Conservation (phyloP, 2,329 filamentous ascomycete species). For the Cladophialophora immunda region DNA sequence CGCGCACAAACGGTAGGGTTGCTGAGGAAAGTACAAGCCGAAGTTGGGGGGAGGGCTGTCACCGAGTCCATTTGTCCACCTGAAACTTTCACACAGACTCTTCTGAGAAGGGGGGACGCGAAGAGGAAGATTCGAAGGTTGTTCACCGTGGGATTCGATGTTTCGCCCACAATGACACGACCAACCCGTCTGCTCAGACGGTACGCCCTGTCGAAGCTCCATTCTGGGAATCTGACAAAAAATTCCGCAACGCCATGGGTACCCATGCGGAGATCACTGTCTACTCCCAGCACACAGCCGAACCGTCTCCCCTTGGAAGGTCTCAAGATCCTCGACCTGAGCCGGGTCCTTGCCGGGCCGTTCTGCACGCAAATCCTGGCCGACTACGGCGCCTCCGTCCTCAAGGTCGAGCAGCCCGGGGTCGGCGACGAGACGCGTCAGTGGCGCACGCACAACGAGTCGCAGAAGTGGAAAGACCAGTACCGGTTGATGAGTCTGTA, state of each 20-base stretch:
- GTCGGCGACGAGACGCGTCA: constrained; percentile 38
- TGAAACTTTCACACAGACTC: background rate
- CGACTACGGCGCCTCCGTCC: constrained; percentile 40
- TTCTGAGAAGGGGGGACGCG: background rate
- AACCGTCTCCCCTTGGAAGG: constrained; percentile 25
- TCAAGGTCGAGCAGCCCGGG: constrained; percentile 42
- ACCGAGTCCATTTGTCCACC: background rate
- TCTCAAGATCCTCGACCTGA: constrained; percentile 37
- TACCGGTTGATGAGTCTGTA: constrained; percentile 47
- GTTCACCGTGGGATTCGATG: background rate
- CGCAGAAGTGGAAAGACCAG: constrained; percentile 30
- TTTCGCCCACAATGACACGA: constrained; percentile 10
- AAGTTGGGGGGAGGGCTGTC: background rate
- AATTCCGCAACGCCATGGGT: background rate
- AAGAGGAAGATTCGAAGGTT: background rate
- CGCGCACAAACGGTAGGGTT: background rate
- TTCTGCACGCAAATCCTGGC: constrained; percentile 40
- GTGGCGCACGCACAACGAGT: constrained; percentile 37
- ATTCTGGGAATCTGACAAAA: background rate
- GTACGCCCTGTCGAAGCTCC: background rate
- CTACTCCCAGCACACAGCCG: background rate
- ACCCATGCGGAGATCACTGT: background rate
- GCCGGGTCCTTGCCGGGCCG: constrained; percentile 38
- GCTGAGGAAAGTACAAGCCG: too few relatives aligned
- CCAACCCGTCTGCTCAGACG: constrained; percentile 3